These are phyloP conservation scores for Tylopilus vinaceipallidus DNA, from an alignment of 768 basidiomycete genomes.

Conservation along the genomic window DNA sequence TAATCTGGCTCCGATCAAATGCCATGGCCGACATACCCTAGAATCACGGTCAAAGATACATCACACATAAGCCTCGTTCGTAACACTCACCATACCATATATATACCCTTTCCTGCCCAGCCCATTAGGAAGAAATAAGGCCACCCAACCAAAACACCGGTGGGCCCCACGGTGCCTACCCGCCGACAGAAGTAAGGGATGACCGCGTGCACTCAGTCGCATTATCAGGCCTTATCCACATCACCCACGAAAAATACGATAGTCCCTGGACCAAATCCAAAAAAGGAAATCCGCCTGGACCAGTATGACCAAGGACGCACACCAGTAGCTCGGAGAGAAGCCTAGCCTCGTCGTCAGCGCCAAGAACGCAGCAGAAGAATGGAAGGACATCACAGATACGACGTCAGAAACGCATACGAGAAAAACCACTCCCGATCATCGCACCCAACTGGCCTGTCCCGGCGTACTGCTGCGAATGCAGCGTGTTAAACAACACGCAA, in stretches of 20 bases:
- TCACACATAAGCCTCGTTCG: background rate
- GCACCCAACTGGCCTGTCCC: slow-evolving; percentile 63
- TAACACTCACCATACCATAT: slow-evolving; percentile 47
- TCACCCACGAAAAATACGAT: slow-evolving; percentile 59
- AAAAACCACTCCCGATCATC: slow-evolving; percentile 77
- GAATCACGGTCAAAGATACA: background rate
- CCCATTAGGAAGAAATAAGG: background rate
- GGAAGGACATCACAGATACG: slow-evolving; percentile 57
- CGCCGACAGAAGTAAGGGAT: slow-evolving; percentile 9
- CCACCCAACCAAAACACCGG: slow-evolving; percentile 45
- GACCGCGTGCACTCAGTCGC: slow-evolving; percentile 36
- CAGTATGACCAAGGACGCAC: slow-evolving; percentile 26
- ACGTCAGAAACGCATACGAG: slow-evolving; percentile 56
- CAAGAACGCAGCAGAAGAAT: background rate
- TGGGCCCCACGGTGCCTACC: no score
- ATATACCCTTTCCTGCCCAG: slow-evolving; percentile 22
- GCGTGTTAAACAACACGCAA: slow-evolving; percentile 74
- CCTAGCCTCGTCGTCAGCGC: slow-evolving; percentile 21
- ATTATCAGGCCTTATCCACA: slow-evolving; percentile 49
- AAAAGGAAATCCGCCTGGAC: slow-evolving; percentile 17
- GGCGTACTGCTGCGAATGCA: slow-evolving; percentile 67
- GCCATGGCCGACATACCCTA: slow-evolving; percentile 70
- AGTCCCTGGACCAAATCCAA: slow-evolving; percentile 42
- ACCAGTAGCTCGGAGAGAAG: slow-evolving; percentile 46
- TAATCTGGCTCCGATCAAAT: slow-evolving; percentile 83